A percentile compares a stretch with the other conserved stretches of the same genome.
Conservation (phyloP, 2,329 filamentous ascomycete genomes). For the Diaporthe nobilis region DNA sequence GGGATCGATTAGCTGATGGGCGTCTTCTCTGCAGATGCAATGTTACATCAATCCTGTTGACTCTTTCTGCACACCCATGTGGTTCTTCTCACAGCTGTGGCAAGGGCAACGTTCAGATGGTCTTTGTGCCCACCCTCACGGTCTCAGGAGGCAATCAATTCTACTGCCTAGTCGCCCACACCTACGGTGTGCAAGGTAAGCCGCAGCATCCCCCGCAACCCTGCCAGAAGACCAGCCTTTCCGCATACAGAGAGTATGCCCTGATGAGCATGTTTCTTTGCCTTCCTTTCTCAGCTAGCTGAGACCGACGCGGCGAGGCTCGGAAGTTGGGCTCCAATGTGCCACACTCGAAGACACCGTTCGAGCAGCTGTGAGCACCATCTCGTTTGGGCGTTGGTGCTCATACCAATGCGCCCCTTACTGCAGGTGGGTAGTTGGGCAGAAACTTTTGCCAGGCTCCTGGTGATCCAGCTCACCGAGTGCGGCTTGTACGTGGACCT, state of each 20-base stretch:
- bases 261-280: not conserved
- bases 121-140: slow-evolving; percentile 16
- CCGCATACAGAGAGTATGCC: not conserved
- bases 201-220: slow-evolving; percentile 13
- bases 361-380: slow-evolving; percentile 14
- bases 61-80: not conserved
- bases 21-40: slow-evolving; percentile 31
- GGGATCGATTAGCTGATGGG: slow-evolving; percentile 28
- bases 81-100: slow-evolving; percentile 8
- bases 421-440: slow-evolving; percentile 12
- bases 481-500: not conserved
- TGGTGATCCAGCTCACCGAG: not conserved
- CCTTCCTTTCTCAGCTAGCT: slow-evolving; percentile 25
- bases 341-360: not conserved
- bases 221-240: slow-evolving; percentile 1
- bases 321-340: slow-evolving; percentile 23
- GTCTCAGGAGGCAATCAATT: slow-evolving; percentile 14
- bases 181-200: slow-evolving; percentile 20
- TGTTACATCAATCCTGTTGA: slow-evolving; percentile 32
- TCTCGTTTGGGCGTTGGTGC: not conserved
- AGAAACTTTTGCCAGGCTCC: slow-evolving; percentile 10
- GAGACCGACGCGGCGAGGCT: not conserved
- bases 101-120: slow-evolving; percentile 14
- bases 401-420: not conserved
- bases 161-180: slow-evolving; percentile 26